Evolutionary conservation across 2,329 filamentous ascomycete species (phyloP).

Genomic region (Cytospora schulzeri): DNA sequence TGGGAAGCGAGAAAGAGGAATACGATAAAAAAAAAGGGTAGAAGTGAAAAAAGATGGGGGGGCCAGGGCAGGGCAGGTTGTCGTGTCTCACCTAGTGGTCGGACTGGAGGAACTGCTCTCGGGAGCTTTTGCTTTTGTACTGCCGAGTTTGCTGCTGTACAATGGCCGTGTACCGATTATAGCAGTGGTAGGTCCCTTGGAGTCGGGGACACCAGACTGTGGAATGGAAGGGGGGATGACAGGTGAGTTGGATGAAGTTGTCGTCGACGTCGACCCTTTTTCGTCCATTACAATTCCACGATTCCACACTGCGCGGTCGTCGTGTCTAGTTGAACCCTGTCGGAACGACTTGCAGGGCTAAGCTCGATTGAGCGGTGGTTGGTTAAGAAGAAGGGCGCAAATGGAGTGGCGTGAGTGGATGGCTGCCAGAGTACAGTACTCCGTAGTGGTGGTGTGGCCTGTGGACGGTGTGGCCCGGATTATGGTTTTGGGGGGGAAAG

Average conservation of each 20-base stretch:
- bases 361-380: slow-evolving; percentile 19
- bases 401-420: slow-evolving; percentile 27
- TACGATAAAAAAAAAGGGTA: slow-evolving; percentile 13
- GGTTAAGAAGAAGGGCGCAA: slow-evolving; percentile 4
- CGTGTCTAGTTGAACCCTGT: slow-evolving; percentile 25
- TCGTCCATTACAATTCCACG: slow-evolving; percentile 25
- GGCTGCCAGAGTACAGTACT: slow-evolving; percentile 3
- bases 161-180: slow-evolving; percentile 31
- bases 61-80: slow-evolving; percentile 31
- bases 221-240: slow-evolving; percentile 9
- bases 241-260: slow-evolving; percentile 19
- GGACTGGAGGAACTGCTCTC: slow-evolving; percentile 32
- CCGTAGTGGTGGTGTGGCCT: slow-evolving; percentile 1
- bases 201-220: slow-evolving; percentile 4
- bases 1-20: slow-evolving; percentile 13
- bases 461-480: slow-evolving; percentile 19
- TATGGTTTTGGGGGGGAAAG: slow-evolving; percentile 12
- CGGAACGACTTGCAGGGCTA: slow-evolving; percentile 21
- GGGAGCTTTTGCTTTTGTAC: slow-evolving; percentile 32
- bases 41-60: slow-evolving; percentile 31
- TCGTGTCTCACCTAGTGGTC: slow-evolving; percentile 39
- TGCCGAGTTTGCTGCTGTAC: slow-evolving; percentile 39
- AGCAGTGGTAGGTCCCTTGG: slow-evolving; percentile 11
- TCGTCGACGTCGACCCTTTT: slow-evolving; percentile 22
- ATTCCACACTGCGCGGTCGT: slow-evolving; percentile 20